Percentiles rank a stretch among this genome's conserved stretches.
Evolutionary conservation across 2,329 filamentous ascomycete species (phyloP).

Genomic region (Colletotrichum sp.): DNA sequence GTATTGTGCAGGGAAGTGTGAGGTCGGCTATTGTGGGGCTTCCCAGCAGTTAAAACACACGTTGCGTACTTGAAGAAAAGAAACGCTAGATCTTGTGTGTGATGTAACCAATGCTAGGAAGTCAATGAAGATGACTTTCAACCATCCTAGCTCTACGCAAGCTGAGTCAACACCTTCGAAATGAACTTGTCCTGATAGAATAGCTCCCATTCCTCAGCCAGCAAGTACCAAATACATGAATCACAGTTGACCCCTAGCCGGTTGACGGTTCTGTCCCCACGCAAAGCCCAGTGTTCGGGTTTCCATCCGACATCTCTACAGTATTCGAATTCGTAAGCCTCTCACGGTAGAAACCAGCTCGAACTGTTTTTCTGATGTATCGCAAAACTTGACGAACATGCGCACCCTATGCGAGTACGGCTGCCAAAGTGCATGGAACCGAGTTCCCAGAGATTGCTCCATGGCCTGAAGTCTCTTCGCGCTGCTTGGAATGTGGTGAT

Average conservation of each 20-base stretch:
- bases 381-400: neutral
- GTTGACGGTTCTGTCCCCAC: neutral
- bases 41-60: neutral
- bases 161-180: neutral
- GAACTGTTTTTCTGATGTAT: neutral
- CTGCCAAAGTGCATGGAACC: neutral
- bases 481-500: neutral
- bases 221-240: too few relatives aligned
- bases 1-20: neutral
- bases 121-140: neutral
- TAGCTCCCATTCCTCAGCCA: neutral
- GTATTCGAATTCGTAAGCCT: neutral
- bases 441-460: neutral
- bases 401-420: neutral
- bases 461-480: neutral
- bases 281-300: neutral
- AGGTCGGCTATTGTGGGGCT: neutral
- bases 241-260: neutral
- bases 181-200: neutral
- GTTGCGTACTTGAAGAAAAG: neutral
- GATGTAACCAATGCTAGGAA: neutral
- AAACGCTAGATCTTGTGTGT: neutral
- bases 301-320: neutral
- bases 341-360: neutral
- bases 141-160: neutral